A percentile compares a stretch with the other conserved stretches of the same genome.
Evolutionary conservation across 2,329 filamentous ascomycete species (phyloP).

Genomic region (Cladophialophora exuberans): DNA sequence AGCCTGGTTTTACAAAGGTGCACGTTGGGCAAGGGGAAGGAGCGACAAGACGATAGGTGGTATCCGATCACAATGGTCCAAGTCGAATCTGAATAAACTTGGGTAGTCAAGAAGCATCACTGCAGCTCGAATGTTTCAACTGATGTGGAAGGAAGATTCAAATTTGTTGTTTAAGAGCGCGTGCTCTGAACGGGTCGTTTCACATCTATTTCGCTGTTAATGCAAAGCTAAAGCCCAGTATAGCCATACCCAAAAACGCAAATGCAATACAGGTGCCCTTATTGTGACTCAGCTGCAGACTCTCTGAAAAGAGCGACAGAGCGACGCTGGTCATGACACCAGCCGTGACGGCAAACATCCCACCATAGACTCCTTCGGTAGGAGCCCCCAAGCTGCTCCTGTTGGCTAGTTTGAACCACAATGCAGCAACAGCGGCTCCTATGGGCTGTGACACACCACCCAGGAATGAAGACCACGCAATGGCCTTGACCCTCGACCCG

Average conservation of each 20-base stretch:
- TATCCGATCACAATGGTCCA: too few relatives aligned
- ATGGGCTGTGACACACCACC: constrained; percentile 87
- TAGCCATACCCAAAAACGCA: constrained; percentile 80
- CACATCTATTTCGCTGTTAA: constrained; percentile 61
- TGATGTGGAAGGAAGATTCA: too few relatives aligned
- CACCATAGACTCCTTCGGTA: constrained; percentile 57
- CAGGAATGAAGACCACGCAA: constrained; percentile 79
- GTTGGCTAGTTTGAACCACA: constrained; percentile 79
- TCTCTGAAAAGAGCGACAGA: constrained; percentile 85
- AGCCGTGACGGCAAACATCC: constrained; percentile 83
- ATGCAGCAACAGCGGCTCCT: constrained; percentile 78
- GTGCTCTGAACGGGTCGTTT: not conserved
- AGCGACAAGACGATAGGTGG: too few relatives aligned
- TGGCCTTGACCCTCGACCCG: constrained; percentile 76
- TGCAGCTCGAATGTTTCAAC: too few relatives aligned
- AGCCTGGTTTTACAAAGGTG: too few relatives aligned
- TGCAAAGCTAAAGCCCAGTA: constrained; percentile 83
- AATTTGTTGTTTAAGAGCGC: not conserved
- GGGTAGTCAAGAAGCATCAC: too few relatives aligned
- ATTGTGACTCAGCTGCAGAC: constrained; percentile 78
- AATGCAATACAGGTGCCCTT: constrained; percentile 76
- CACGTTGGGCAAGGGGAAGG: too few relatives aligned
- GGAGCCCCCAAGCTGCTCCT: constrained; percentile 47
- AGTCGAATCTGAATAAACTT: too few relatives aligned
- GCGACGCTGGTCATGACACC: constrained; percentile 97